Conservation (phyloP, 1,139 yeast genomes). For the Entelexis sorbosivorans region DNA sequence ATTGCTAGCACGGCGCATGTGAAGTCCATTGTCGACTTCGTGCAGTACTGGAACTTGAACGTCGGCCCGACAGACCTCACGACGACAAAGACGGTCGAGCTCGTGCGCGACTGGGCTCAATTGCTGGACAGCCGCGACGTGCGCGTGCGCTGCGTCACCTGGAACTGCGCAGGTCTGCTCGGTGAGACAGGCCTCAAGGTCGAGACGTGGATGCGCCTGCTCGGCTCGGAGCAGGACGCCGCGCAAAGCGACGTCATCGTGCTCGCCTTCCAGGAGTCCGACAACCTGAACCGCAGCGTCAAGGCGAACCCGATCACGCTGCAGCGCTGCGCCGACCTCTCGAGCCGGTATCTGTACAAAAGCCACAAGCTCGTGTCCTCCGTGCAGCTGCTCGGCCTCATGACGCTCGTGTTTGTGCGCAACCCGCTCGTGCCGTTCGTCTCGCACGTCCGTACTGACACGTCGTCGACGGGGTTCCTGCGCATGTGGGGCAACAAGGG, state of each 20-base stretch:
- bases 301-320: slow-evolving; percentile 37
- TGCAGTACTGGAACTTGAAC: slow-evolving; percentile 19
- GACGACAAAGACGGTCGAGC: slow-evolving; percentile 20
- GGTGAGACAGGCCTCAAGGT: slow-evolving; percentile 13
- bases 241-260: slow-evolving; percentile 34
- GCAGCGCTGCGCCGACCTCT: slow-evolving; percentile 31
- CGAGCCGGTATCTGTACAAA: slow-evolving; percentile 27
- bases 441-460: slow-evolving; percentile 31
- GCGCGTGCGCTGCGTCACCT: slow-evolving; percentile 32
- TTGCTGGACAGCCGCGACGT: slow-evolving; percentile 17
- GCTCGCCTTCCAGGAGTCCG: slow-evolving; percentile 43
- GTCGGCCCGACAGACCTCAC: slow-evolving; percentile 23
- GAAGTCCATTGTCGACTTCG: slow-evolving; percentile 13
- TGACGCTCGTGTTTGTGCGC: slow-evolving; percentile 36
- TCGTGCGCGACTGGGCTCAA: slow-evolving; percentile 17
- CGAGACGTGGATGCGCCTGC: slow-evolving; percentile 15
- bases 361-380: slow-evolving; percentile 19
- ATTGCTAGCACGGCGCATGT: slow-evolving; percentile 18
- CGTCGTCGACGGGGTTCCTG: slow-evolving; percentile 46
- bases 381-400: slow-evolving; percentile 41
- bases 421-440: slow-evolving; percentile 32
- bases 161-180: slow-evolving; percentile 42
- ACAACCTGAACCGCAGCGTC: slow-evolving; percentile 40
- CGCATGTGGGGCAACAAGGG: slow-evolving; percentile 55
- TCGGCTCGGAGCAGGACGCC: slow-evolving; percentile 13